Conservation (phyloP, 352 stramenopile genomes). For the Globisporangium spinosum region DNA sequence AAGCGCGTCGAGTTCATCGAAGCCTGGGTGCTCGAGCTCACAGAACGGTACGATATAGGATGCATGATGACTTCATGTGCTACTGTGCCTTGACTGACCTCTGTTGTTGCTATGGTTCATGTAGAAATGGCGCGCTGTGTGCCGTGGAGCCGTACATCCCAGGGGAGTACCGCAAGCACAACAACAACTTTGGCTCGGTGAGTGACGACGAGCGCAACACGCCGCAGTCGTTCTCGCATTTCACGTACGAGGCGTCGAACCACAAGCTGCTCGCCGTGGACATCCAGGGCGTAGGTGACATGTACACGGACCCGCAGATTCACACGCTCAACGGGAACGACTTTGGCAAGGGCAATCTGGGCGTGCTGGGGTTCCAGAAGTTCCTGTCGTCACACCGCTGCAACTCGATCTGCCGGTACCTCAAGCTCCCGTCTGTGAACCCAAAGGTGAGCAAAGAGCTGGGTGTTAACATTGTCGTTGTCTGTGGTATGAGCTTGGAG, state of each 20-base stretch:
- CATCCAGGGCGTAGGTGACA: constrained; percentile 93
- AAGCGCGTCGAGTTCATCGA: constrained; percentile 82
- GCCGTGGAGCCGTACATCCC: constrained; percentile 80
- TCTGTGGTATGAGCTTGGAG: not conserved
- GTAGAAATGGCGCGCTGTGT: constrained; percentile 56
- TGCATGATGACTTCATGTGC: no score
- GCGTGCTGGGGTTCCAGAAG: constrained; percentile 80
- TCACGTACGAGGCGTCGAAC: constrained; percentile 92
- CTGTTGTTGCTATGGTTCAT: not conserved
- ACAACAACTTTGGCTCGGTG: constrained; percentile 87
- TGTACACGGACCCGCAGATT: constrained; percentile 95
- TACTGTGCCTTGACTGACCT: not conserved
- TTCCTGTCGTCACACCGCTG: constrained; percentile 86
- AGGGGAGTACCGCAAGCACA: constrained; percentile 86
- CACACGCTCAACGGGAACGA: constrained; percentile 85
- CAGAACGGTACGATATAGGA: constrained; percentile 33
- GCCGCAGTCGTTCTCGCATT: constrained; percentile 91
- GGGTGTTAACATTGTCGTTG: not conserved
- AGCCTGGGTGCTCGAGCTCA: constrained; percentile 81
- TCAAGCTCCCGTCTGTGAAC: constrained; percentile 80
- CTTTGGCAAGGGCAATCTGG: constrained; percentile 87
- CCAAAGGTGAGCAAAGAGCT: constrained; percentile 37
- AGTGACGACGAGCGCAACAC: constrained; percentile 85
- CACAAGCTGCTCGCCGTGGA: constrained; percentile 92
- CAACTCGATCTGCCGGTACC: constrained; percentile 87